A percentile compares a stretch with the other conserved stretches of the same genome.
Conservation (phyloP, 2,329 filamentous ascomycete genomes). For the Neophaeococcomyces aloes region DNA sequence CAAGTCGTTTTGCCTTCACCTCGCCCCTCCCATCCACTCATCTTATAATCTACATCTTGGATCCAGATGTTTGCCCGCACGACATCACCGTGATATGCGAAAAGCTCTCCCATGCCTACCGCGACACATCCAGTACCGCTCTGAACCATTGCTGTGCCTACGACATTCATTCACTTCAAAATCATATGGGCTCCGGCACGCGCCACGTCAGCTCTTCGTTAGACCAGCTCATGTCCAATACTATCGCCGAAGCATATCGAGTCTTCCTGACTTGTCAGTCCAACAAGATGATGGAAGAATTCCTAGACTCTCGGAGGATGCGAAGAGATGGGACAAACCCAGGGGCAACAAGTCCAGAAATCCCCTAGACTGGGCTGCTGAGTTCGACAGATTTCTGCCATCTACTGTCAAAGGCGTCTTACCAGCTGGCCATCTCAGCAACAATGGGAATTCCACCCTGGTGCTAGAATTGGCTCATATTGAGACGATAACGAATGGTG, state of each 20-base stretch:
- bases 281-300: too few relatives aligned
- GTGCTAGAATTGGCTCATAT: background rate
- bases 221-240: too few relatives aligned
- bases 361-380: conserved; percentile 1
- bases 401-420: background rate
- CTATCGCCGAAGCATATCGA: too few relatives aligned
- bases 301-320: too few relatives aligned
- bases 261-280: too few relatives aligned
- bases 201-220: too few relatives aligned
- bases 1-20: background rate
- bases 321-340: background rate
- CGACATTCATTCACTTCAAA: too few relatives aligned
- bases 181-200: too few relatives aligned
- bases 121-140: background rate
- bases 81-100: conserved; percentile 6
- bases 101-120: conserved; percentile 1
- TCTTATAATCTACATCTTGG: background rate
- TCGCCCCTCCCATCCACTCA: background rate
- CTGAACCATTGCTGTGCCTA: background rate
- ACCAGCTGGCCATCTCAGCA: background rate
- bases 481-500: background rate
- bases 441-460: background rate
- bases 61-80: conserved; percentile 1
- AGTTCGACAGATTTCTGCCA: conserved; percentile 3
- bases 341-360: background rate